Percentiles rank a stretch among this genome's conserved stretches.
Evolutionary conservation across 2,329 filamentous ascomycete genomes (phyloP).

Genomic region (Trichoderma harzianum): DNA sequence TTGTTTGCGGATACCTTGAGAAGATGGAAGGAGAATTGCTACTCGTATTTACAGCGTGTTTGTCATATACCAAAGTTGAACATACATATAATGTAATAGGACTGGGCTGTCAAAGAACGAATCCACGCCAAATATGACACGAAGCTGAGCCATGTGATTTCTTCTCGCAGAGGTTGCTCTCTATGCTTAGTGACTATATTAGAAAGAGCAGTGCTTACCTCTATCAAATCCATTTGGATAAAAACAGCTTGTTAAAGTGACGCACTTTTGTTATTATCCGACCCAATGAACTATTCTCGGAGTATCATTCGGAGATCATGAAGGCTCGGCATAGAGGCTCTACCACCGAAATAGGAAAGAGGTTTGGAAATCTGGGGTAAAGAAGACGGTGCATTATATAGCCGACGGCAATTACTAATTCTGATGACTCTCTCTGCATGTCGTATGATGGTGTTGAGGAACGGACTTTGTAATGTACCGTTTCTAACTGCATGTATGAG

Average conservation of each 20-base stretch:
- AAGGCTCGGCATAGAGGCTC: neutral
- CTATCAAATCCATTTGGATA: too few species aligned
- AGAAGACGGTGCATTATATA: neutral
- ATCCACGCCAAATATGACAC: neutral
- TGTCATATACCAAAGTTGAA: neutral
- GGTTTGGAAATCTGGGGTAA: neutral
- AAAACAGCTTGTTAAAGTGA: neutral
- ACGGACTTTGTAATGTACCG: neutral
- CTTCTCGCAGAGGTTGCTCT: neutral
- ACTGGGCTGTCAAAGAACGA: neutral
- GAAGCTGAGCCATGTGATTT: neutral
- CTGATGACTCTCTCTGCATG: neutral
- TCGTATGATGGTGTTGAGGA: neutral
- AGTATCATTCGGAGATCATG: neutral
- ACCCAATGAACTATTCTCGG: slow-evolving; percentile 2
- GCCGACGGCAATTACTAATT: neutral
- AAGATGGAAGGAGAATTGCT: neutral
- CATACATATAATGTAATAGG: neutral
- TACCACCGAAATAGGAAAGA: neutral
- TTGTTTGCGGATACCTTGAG: neutral
- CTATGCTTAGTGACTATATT: neutral
- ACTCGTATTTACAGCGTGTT: neutral
- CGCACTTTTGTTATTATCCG: too few species aligned
- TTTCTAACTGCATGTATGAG: neutral
- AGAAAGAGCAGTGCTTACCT: neutral